A percentile compares a stretch with the other conserved stretches of the same genome.
Evolutionary conservation across 768 basidiomycete species (phyloP).

Genomic region (Collybiopsis confluens): DNA sequence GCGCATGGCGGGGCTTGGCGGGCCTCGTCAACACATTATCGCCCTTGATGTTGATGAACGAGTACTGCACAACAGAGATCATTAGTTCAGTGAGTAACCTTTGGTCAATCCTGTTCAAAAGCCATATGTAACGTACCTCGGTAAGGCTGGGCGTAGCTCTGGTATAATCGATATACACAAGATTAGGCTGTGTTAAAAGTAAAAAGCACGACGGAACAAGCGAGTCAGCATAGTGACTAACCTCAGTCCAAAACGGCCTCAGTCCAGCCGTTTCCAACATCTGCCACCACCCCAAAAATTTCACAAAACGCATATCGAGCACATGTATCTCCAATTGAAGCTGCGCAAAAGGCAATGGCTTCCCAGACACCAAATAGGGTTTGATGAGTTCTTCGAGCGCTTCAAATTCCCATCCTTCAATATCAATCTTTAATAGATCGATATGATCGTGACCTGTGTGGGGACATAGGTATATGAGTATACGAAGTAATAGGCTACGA

Average conservation of each 20-base stretch:
- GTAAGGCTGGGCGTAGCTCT: constrained; percentile 8
- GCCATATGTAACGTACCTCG: no score
- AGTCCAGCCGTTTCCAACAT: constrained; percentile 64
- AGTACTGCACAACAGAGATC: constrained; percentile 36
- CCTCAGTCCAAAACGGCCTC: constrained; percentile 69
- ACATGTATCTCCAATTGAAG: constrained; percentile 67
- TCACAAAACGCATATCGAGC: constrained; percentile 41
- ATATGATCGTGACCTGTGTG: constrained; percentile 57
- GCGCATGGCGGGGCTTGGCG: no score
- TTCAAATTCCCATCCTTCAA: constrained; percentile 66
- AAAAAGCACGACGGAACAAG: no score
- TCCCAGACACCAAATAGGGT: constrained; percentile 43
- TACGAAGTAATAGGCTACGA: constrained; percentile 7
- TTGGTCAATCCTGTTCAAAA: no score
- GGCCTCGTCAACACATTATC: constrained; percentile 33
- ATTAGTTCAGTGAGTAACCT: no score
- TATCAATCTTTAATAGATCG: constrained; percentile 70
- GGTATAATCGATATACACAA: constrained; percentile 60
- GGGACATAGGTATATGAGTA: not conserved
- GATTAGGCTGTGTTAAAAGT: constrained; percentile 36
- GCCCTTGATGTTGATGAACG: constrained; percentile 51
- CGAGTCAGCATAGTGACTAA: no score
- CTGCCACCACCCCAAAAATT: constrained; percentile 67
- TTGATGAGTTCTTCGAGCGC: constrained; percentile 45
- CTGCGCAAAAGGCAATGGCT: constrained; percentile 65